A percentile compares a stretch with the other conserved stretches of the same genome.
Conservation (phyloP, 176 grass and related monocot genomes). For the Hordeum marinum region DNA sequence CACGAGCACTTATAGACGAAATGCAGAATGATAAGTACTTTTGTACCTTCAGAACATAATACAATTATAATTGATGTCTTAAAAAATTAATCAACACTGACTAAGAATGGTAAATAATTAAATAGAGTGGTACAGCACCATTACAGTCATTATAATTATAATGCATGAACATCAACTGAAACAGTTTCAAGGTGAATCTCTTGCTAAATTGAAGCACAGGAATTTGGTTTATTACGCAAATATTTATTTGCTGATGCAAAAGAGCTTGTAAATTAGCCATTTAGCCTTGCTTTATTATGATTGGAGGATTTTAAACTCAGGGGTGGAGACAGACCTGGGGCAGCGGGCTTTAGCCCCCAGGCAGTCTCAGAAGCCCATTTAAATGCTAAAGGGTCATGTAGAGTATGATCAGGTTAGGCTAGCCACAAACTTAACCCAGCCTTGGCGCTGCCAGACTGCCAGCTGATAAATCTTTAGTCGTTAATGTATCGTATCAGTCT, state of each 20-base stretch:
- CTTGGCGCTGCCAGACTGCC: conserved; percentile 9
- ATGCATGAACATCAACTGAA: background rate
- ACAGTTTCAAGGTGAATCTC: background rate
- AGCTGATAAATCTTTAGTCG: conserved; percentile 28
- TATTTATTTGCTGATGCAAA: conserved; percentile 9
- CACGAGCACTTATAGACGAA: background rate
- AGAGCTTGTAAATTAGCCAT: background rate
- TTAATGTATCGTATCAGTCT: background rate
- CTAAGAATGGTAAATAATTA: background rate
- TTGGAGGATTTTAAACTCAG: background rate
- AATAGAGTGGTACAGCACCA: background rate
- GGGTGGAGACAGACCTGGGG: background rate
- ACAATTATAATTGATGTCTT: background rate
- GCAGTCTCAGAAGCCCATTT: background rate
- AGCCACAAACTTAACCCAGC: background rate
- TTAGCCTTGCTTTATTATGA: background rate
- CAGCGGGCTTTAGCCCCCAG: background rate
- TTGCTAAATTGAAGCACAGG: background rate
- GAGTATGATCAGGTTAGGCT: background rate
- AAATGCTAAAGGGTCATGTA: background rate
- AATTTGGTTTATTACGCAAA: background rate
- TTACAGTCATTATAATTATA: conserved; percentile 11
- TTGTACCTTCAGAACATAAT: background rate
- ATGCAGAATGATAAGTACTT: background rate
- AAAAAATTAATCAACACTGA: background rate